phyloP scores from a whole-genome alignment of 208 protist species.

The Trypanosoma rangeli region DNA sequence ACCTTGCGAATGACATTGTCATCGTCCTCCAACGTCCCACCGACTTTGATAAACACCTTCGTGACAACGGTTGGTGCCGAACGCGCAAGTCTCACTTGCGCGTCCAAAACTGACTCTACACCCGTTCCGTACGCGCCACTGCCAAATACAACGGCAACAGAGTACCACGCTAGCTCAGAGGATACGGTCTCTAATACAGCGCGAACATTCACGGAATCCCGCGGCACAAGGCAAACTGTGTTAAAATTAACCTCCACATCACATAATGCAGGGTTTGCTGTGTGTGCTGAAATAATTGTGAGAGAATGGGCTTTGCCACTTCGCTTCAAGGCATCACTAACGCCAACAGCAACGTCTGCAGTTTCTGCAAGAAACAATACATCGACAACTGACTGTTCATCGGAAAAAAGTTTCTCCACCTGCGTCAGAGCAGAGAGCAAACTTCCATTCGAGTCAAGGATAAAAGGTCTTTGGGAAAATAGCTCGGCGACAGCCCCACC shows the following conservation, averaged over 20 bases:
- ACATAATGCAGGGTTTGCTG: conserved; percentile 66
- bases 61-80: conserved; percentile 67
- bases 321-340: conserved; percentile 61
- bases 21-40: conserved; percentile 38
- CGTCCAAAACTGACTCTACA: conserved; percentile 40
- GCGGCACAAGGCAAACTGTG: conserved; percentile 77
- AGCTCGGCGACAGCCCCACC: conserved; percentile 21
- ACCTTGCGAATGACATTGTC: conserved; percentile 52
- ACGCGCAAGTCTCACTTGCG: conserved; percentile 43
- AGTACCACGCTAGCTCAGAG: conserved; percentile 68
- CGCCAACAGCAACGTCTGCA: conserved; percentile 54
- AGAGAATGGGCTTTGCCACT: conserved; percentile 41
- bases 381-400: conserved; percentile 38
- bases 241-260: conserved; percentile 52
- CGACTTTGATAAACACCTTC: conserved; percentile 57
- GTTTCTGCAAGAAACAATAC: conserved; percentile 75
- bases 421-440: conserved; percentile 53
- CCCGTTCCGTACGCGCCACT: conserved; percentile 62
- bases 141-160: conserved; percentile 65
- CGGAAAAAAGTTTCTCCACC: conserved; percentile 40
- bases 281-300: conserved; percentile 59
- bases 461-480: conserved; percentile 34
- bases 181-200: conserved; percentile 65
- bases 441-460: conserved; percentile 64
- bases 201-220: conserved; percentile 67